Percentiles rank a stretch among this genome's conserved stretches.
phyloP scores from a whole-genome alignment of 116 monocot species.

The Dioscorea cayenensis region DNA sequence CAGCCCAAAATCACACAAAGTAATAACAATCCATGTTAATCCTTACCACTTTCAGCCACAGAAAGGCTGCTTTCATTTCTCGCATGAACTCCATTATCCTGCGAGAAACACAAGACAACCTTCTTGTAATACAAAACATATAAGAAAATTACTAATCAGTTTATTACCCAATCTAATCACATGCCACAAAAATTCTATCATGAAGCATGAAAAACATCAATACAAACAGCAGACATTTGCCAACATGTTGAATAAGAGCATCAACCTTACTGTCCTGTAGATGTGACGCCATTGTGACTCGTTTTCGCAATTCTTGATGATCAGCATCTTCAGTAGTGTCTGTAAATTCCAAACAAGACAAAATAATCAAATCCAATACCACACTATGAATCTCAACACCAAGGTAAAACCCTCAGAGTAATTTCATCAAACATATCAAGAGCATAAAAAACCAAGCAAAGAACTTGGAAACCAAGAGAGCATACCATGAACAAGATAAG shows the following conservation, averaged over 20 bases:
- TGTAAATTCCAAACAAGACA: background rate
- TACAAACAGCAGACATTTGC: too few relatives aligned
- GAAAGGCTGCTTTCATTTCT: slow-evolving; percentile 74
- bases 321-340: slow-evolving; percentile 1
- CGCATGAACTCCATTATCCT: slow-evolving; percentile 61
- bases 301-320: background rate
- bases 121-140: too few relatives aligned
- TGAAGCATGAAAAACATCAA: too few relatives aligned
- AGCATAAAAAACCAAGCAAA: too few relatives aligned
- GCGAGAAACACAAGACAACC: slow-evolving; percentile 2
- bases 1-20: background rate
- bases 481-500: slow-evolving; percentile 18
- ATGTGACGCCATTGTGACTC: background rate
- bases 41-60: slow-evolving; percentile 68
- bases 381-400: too few relatives aligned
- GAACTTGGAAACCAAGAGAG: too few relatives aligned
- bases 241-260: too few relatives aligned
- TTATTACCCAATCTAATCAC: background rate
- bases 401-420: too few relatives aligned
- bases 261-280: background rate
- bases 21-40: background rate
- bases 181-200: background rate
- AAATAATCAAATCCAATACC: too few relatives aligned
- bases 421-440: too few relatives aligned
- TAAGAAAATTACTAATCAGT: background rate